Base-by-base conservation (phyloP, 2,329 filamentous ascomycete species). In the Cladorrhinum sp. region DNA sequence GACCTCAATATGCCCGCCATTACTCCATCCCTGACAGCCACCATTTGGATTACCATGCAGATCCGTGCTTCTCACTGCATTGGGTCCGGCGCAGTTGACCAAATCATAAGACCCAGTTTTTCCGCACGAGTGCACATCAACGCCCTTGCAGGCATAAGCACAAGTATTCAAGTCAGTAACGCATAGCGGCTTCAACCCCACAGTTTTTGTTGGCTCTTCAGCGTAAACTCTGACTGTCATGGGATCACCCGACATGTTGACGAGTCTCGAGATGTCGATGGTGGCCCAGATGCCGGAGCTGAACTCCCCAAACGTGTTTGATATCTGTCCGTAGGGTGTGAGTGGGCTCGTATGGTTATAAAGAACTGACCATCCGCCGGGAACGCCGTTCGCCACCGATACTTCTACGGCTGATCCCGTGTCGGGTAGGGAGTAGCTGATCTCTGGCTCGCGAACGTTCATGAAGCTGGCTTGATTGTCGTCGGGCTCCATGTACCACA, bases 281-380 rank as follows among this genome's bases (percentile, higher is more conserved):
- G 72, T 74, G 63, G 76, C 77, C 18, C 63, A 69, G 1, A 50
- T 59, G 50, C 73, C 74, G 38, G 74, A 76, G 59, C 72, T 78
- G 58, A 73, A 75, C 71, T 80, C 78, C 57, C 72, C 75, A 75
- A 77, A 79, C 29, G 77, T 78, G 64, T 79, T 74, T 64, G 68
- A 65, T 53, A 78, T 66, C 67, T 77, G 76, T 38, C 77, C 77
- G 59, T 66, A 72, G 58, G 61, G 59, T 38, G 72, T 75, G 61
- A 73, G 67, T 16, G 65, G 48, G 7, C 68, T 71, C 25, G 50
- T 41, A 53, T 60, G 59, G 60, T 67, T 58, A 69, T 72, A 75
- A 25, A 77, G 69, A 13, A 73, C 70, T 5, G 76, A 68, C 67
- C 74, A 79, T n/a, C 72, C 77, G 27, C 76, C 73, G 20, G 75